These are phyloP conservation scores for Protomyces gravidus DNA, from an alignment of 1,139 yeast species.

Conservation along the genomic window DNA sequence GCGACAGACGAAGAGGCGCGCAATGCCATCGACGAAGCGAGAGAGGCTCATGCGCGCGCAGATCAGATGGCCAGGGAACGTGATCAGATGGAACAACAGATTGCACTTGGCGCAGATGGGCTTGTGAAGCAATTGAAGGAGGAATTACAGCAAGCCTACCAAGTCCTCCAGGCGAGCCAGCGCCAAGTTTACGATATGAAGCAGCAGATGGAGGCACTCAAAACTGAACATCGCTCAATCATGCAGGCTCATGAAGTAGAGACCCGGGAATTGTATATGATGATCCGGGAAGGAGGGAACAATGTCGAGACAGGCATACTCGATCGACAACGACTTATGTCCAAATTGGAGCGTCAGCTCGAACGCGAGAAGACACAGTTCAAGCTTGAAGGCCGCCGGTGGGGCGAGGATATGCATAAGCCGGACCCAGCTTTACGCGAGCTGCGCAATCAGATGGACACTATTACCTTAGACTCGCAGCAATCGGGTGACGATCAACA, in stretches of 20 bases:
- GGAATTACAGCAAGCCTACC: conserved; percentile 70
- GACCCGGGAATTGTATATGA: conserved; percentile 74
- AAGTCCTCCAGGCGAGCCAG: conserved; percentile 62
- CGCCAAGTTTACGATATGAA: conserved; percentile 61
- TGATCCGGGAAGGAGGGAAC: conserved; percentile 50
- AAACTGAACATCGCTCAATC: conserved; percentile 64
- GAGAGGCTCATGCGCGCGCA: conserved; percentile 60
- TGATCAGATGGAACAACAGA: conserved; percentile 67
- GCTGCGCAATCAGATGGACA: conserved; percentile 55
- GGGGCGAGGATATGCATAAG: conserved; percentile 48
- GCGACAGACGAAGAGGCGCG: conserved; percentile 88
- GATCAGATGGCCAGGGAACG: conserved; percentile 83
- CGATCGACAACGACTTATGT: conserved; percentile 40
- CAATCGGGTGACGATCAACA: not conserved
- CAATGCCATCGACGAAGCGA: conserved; percentile 69
- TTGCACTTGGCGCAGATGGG: conserved; percentile 81
- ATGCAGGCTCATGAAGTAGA: conserved; percentile 85
- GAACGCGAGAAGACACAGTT: conserved; percentile 61
- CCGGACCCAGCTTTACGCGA: conserved; percentile 73
- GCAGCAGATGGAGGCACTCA: conserved; percentile 63
- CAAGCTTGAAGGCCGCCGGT: conserved; percentile 50
- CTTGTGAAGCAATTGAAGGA: conserved; percentile 63
- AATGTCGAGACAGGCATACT: conserved; percentile 37
- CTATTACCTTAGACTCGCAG: too few species aligned
- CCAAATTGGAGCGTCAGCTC: conserved; percentile 49